phyloP scores from a whole-genome alignment of 345 rosid species.

The Citrus hindsii region DNA sequence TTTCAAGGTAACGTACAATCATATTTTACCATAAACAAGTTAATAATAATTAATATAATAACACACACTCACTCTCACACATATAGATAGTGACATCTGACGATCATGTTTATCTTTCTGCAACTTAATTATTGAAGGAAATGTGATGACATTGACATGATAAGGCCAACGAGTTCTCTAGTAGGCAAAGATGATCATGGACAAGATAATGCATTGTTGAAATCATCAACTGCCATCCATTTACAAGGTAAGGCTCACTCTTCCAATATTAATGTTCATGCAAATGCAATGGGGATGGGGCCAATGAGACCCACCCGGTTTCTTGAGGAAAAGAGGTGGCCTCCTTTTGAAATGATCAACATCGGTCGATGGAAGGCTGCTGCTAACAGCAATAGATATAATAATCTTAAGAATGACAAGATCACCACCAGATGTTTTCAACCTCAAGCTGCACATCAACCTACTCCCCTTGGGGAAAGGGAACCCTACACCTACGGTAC shows the following conservation, averaged over 20 bases:
- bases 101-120: background rate
- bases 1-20: conserved; percentile 23
- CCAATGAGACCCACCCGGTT: conserved; percentile 29
- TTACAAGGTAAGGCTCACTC: conserved; percentile 7
- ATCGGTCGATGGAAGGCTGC: conserved; percentile 27
- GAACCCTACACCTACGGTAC: background rate
- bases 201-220: conserved; percentile 9
- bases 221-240: background rate
- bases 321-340: conserved; percentile 44
- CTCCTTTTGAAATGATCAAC: conserved; percentile 26
- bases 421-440: background rate
- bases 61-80: too few relatives aligned
- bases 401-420: too few relatives aligned
- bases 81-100: background rate
- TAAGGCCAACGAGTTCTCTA: background rate
- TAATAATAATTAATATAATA: too few relatives aligned
- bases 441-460: conserved; percentile 1
- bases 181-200: conserved; percentile 17
- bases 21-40: background rate
- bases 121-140: conserved; percentile 10
- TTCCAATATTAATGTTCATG: conserved; percentile 13
- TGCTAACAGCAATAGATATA: conserved; percentile 2
- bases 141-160: background rate
- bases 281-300: conserved; percentile 14
- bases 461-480: background rate